These are phyloP conservation scores for Corynascus novoguineensis DNA, from an alignment of 495 filamentous ascomycete species.

Conservation along the genomic window DNA sequence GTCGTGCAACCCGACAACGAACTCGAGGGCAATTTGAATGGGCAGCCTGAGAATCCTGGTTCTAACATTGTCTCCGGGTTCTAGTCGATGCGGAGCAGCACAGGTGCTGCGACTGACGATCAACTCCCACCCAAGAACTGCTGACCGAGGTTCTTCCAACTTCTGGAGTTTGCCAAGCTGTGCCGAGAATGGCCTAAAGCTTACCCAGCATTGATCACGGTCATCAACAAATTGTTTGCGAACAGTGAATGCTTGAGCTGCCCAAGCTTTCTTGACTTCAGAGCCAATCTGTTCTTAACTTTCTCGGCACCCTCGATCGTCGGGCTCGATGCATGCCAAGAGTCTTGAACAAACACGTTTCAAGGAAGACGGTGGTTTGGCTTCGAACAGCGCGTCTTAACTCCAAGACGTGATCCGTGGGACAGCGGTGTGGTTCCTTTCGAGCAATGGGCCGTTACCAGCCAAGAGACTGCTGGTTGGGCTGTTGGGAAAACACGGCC, in stretches of 20 bases:
- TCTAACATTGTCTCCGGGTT: background rate
- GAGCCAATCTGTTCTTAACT: background rate
- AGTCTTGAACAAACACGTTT: no score
- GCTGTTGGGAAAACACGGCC: background rate
- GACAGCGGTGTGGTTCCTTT: constrained; percentile 3
- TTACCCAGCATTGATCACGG: constrained; percentile 1
- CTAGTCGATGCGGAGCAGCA: no score
- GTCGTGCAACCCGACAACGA: background rate
- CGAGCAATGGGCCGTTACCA: background rate
- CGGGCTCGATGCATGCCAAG: background rate
- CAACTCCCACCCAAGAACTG: background rate
- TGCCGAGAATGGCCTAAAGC: background rate
- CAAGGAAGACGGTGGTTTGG: background rate
- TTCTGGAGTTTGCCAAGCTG: background rate
- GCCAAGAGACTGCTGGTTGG: background rate
- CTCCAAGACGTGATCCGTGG: no score
- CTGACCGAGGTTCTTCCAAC: background rate
- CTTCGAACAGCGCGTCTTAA: no score
- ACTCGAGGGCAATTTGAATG: background rate
- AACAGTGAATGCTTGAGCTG: background rate
- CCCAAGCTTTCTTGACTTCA: constrained; percentile 1
- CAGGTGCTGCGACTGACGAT: background rate
- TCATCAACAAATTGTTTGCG: background rate
- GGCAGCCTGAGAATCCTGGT: background rate
- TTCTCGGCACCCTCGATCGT: background rate